Conservation (phyloP, 192 early-diverging fungal genomes). For the Oehlia diaphana region DNA sequence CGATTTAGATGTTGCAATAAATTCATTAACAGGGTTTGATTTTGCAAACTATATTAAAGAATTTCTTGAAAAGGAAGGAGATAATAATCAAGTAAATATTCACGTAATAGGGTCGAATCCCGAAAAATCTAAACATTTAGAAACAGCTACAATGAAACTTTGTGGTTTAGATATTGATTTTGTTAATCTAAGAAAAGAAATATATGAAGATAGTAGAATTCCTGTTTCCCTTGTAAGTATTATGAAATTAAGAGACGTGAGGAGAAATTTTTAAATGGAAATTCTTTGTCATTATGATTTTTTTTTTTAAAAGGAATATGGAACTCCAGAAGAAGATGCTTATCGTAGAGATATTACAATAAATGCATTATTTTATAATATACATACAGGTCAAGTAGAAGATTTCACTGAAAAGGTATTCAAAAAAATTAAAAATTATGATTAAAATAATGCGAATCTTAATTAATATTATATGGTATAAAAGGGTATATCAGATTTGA, state of each 20-base stretch:
- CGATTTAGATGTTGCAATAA: slow-evolving; percentile 94
- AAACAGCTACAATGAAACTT: slow-evolving; percentile 90
- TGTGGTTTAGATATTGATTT: slow-evolving; percentile 86
- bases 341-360: slow-evolving; percentile 95
- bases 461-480: not conserved
- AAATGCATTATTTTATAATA: slow-evolving; percentile 97
- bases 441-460: not conserved
- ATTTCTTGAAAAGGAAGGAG: slow-evolving; percentile 51
- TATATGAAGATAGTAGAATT: slow-evolving; percentile 81
- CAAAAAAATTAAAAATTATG: not conserved
- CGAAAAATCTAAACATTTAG: slow-evolving; percentile 95
- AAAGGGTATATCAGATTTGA: slow-evolving; percentile 74
- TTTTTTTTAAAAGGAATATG: slow-evolving; percentile 57
- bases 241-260: not conserved
- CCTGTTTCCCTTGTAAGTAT: slow-evolving; percentile 62
- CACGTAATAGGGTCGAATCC: slow-evolving; percentile 91
- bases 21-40: slow-evolving; percentile 90
- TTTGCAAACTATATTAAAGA: slow-evolving; percentile 78
- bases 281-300: not conserved
- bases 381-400: slow-evolving; percentile 80
- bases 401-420: slow-evolving; percentile 71
- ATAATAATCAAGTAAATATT: slow-evolving; percentile 47
- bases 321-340: slow-evolving; percentile 91
- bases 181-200: slow-evolving; percentile 92
- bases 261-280: not conserved